Percentiles rank a stretch among this genome's conserved stretches.
Conservation (phyloP, 2,329 filamentous ascomycete species). For the Cytospora leucostoma region DNA sequence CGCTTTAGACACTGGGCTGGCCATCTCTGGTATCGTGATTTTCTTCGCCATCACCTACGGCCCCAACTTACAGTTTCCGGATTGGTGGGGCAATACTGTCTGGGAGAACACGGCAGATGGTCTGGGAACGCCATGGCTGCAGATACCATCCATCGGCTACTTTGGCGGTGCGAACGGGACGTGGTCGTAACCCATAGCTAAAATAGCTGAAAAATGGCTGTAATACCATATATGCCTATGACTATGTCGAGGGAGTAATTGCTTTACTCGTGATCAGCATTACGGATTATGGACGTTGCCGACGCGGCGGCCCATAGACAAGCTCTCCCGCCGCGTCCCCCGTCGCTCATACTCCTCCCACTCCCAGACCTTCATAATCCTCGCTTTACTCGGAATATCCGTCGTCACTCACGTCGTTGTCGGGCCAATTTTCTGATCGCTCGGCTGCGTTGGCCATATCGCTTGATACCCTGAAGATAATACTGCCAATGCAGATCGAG, state of each 20-base stretch:
- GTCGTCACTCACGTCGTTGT: no score
- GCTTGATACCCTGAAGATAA: no score
- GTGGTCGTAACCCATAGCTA: slow-evolving; percentile 31
- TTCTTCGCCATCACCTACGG: slow-evolving; percentile 41
- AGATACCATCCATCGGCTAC: slow-evolving; percentile 37
- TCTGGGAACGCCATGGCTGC: slow-evolving; percentile 36
- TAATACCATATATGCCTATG: not conserved
- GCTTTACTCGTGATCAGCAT: no score
- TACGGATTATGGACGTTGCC: no score
- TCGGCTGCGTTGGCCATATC: no score
- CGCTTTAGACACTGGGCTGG: slow-evolving; percentile 38
- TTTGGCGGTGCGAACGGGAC: slow-evolving; percentile 39
- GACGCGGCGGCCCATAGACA: no score
- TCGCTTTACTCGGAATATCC: no score
- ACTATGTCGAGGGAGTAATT: not conserved
- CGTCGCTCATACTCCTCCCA: no score
- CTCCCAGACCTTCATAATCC: no score
- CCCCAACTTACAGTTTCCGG: slow-evolving; percentile 36
- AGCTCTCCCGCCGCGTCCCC: no score
- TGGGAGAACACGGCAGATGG: slow-evolving; percentile 40
- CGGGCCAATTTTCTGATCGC: no score
- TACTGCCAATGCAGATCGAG: no score
- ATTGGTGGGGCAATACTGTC: slow-evolving; percentile 41
- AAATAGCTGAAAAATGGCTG: not conserved
- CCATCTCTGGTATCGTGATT: slow-evolving; percentile 39